A percentile compares a stretch with the other conserved stretches of the same genome.
phyloP scores from a whole-genome alignment of 352 stramenopile species.

The Pythium insidiosum region DNA sequence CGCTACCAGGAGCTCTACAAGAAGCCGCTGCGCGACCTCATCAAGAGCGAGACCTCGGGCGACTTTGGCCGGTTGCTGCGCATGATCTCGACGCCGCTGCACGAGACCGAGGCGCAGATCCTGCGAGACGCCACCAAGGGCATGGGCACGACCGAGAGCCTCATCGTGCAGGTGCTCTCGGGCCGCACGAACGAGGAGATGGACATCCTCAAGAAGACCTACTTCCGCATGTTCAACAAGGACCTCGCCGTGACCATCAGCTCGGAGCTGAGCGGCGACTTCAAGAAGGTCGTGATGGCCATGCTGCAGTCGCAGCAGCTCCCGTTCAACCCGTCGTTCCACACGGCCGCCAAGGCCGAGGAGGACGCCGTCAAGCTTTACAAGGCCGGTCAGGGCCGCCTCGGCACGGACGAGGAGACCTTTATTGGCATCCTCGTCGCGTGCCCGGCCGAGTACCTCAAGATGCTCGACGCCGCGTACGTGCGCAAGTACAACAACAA shows the following conservation, averaged over 20 bases:
- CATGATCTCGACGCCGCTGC: constrained; percentile 68
- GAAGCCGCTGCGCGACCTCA: constrained; percentile 38
- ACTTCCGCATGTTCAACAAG: constrained; percentile 58
- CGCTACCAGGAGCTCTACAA: constrained; percentile 67
- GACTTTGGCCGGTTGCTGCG: constrained; percentile 60
- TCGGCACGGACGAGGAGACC: constrained; percentile 66
- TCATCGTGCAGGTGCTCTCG: constrained; percentile 57
- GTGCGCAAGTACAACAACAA: constrained; percentile 75
- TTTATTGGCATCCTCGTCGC: constrained; percentile 61
- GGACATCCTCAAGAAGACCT: constrained; percentile 72
- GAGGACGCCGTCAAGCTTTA: constrained; percentile 57
- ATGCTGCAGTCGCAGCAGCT: constrained; percentile 39
- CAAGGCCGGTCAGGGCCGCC: constrained; percentile 63
- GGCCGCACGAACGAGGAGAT: constrained; percentile 77
- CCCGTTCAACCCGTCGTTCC: constrained; percentile 49
- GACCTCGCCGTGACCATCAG: constrained; percentile 58
- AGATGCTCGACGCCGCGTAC: constrained; percentile 66
- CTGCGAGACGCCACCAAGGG: constrained; percentile 63
- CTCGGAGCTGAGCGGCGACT: constrained; percentile 66
- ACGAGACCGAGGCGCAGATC: constrained; percentile 62
- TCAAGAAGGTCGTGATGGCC: constrained; percentile 69
- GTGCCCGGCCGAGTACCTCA: constrained; percentile 46
- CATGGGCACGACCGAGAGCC: constrained; percentile 59
- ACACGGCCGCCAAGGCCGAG: constrained; percentile 59
- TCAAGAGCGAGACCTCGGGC: constrained; percentile 68